Evolutionary conservation across 768 basidiomycete species (phyloP).

Genomic region (Cyathus striatus): DNA sequence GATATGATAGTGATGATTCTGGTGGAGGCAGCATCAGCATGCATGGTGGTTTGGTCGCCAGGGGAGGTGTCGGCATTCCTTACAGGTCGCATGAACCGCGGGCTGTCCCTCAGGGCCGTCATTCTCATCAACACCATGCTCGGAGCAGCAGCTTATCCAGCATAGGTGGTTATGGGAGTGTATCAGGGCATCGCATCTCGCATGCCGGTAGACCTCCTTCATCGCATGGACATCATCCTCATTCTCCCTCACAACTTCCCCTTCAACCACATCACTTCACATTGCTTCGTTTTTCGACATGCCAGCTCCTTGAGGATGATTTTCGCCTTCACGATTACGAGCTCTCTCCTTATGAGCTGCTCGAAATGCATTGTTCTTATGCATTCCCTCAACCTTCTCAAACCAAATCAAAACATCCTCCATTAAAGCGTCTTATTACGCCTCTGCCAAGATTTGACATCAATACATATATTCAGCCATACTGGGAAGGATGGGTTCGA

Average conservation of each 20-base stretch:
- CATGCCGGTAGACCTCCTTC: neutral
- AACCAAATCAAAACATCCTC: neutral
- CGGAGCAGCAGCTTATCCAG: neutral
- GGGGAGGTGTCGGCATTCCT: neutral
- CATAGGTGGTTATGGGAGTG: too few species aligned
- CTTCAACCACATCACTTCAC: slow-evolving; percentile 25
- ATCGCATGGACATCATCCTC: neutral
- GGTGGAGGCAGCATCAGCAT: neutral
- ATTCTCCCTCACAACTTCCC: neutral
- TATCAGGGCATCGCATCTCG: neutral
- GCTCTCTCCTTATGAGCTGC: slow-evolving; percentile 56
- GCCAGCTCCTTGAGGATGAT: slow-evolving; percentile 67
- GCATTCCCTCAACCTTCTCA: slow-evolving; percentile 1
- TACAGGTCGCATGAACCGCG: neutral
- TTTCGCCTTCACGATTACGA: slow-evolving; percentile 52
- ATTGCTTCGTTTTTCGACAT: slow-evolving; percentile 63
- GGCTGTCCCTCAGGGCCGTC: neutral
- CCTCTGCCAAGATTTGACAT: slow-evolving; percentile 30
- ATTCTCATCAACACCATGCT: neutral
- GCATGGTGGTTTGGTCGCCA: neutral
- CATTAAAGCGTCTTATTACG: slow-evolving; percentile 6
- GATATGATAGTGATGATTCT: slow-evolving; percentile 17
- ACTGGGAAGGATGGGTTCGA: slow-evolving; percentile 49
- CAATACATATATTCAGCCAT: slow-evolving; percentile 44
- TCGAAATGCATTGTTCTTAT: slow-evolving; percentile 54